Evolutionary conservation across 305 asterid genomes (phyloP), one percentile per base, ranked within the genome.

Genomic region (Solanum hybrid): DNA sequence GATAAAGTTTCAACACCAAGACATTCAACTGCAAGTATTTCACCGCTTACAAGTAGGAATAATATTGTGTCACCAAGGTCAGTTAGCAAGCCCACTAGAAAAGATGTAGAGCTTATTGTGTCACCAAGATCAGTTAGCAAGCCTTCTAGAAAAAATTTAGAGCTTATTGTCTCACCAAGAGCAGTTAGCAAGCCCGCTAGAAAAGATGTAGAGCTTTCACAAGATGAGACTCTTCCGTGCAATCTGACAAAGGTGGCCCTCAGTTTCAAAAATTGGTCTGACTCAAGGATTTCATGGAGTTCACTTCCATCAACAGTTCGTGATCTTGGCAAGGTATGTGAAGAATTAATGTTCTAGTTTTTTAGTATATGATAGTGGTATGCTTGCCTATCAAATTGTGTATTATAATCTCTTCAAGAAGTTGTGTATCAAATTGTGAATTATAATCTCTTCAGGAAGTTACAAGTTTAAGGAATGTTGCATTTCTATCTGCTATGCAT

Each of bases 261-360:
- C 16, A 89, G 91, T 82, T 91, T 93, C 85, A 91, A 90, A 88
- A 92, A 92, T 75, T 85, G 82, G 93, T 90, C 96, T 0, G 94
- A 96, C 87, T 91, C 90, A 18, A 94, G 92, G 90, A 90, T 93
- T 89, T 83, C 76, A 64, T 94, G 98, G 95, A 91, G 92, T 88
- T 93, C 95, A 34, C 95, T 97, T 89, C 95, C 98, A 82, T 89
- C 94, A n/a, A 89, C 93, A 28, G 89, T 95, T 40, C 90, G 90
- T 71, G 88, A 91, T 75, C 96, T 96, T 35, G 99, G 99, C 91
- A 95, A 96, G 98, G 99, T 96, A 91, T 11, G 89, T 78, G 35
- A 78, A 24, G 73, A 22, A 31, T 37, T 78, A 81, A 29, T 34
- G 73, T 80, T 74, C 34, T 20, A 37, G 76, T n/a, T 85, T 42